These are phyloP conservation scores for Colletotrichum caudatum DNA, from an alignment of 2,329 filamentous ascomycete species.

Conservation along the genomic window DNA sequence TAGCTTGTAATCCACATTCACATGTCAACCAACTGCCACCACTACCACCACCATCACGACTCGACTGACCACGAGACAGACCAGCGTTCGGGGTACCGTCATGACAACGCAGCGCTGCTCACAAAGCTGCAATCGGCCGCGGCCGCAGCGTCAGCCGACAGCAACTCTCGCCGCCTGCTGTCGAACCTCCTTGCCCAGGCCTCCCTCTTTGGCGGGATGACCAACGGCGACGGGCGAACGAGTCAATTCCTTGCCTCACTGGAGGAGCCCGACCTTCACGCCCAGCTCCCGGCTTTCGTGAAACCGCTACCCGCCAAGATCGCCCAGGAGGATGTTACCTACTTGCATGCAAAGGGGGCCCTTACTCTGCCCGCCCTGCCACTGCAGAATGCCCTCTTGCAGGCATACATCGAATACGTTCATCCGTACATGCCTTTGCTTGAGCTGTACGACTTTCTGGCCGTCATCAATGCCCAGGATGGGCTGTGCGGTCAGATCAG, in stretches of 20 bases:
- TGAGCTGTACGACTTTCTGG: conserved; percentile 72
- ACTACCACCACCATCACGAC: conserved; percentile 31
- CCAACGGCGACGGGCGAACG: conserved; percentile 51
- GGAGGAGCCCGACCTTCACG: conserved; percentile 58
- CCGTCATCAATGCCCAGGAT: conserved; percentile 73
- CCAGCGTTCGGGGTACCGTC: conserved; percentile 53
- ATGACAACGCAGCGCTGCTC: conserved; percentile 48
- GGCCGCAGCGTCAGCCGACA: conserved; percentile 42
- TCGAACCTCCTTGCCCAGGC: conserved; percentile 43
- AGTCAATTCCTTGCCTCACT: conserved; percentile 61
- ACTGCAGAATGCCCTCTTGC: conserved; percentile 84
- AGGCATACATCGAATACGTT: conserved; percentile 88
- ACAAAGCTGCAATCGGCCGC: conserved; percentile 48
- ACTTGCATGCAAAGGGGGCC: conserved; percentile 86
- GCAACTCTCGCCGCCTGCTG: conserved; percentile 40
- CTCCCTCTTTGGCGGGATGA: conserved; percentile 49
- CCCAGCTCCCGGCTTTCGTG: conserved; percentile 75
- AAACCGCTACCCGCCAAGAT: conserved; percentile 83
- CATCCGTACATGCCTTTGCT: conserved; percentile 94
- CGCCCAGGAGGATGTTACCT: conserved; percentile 83
- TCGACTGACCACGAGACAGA: conserved; percentile 54
- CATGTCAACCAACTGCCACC: conserved; percentile 43
- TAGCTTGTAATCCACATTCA: conserved; percentile 43
- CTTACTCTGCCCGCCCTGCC: conserved; percentile 77
- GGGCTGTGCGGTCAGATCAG: conserved; percentile 80